Conservation (phyloP, 23 red algal genomes). For the Gracilaria domingensis region DNA sequence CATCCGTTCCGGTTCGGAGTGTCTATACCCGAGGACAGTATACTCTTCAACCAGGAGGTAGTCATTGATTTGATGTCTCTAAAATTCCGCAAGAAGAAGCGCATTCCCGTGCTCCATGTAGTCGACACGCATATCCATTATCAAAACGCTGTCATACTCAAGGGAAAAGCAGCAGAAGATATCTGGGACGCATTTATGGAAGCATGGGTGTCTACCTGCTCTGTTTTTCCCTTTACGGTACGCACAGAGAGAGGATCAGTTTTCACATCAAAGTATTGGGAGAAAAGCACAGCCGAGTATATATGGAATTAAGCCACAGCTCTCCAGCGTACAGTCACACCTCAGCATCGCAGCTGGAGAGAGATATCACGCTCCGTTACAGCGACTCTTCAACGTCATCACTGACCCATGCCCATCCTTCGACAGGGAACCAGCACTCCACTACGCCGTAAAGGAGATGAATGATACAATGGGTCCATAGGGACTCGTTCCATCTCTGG, state of each 20-base stretch:
- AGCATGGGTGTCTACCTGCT: slow-evolving; percentile 27
- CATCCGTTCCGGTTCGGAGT: neutral
- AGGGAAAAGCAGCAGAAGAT: neutral
- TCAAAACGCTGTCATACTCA: slow-evolving; percentile 26
- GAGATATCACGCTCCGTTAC: slow-evolving; percentile 27
- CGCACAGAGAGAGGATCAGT: slow-evolving; percentile 39
- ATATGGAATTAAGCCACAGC: slow-evolving; percentile 29
- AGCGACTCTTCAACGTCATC: slow-evolving; percentile 5
- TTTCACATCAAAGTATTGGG: slow-evolving; percentile 49
- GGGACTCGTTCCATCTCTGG: slow-evolving; percentile 47
- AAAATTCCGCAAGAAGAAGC: neutral
- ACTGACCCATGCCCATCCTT: neutral
- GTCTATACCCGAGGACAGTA: neutral
- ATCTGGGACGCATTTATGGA: slow-evolving; percentile 59
- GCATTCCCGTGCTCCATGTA: slow-evolving; percentile 35
- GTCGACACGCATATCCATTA: slow-evolving; percentile 38
- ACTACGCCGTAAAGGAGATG: slow-evolving; percentile 18
- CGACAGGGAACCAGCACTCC: neutral
- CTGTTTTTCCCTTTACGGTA: neutral
- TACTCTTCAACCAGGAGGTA: slow-evolving; percentile 39
- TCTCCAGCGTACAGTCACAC: slow-evolving; percentile 23
- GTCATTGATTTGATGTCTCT: slow-evolving; percentile 53
- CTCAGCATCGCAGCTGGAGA: slow-evolving; percentile 23
- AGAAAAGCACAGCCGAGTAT: neutral
- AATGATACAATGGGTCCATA: slow-evolving; percentile 51